A percentile compares a stretch with the other conserved stretches of the same genome.
phyloP scores from a whole-genome alignment of 306 rosid species.

The Begonia loranthoides region DNA sequence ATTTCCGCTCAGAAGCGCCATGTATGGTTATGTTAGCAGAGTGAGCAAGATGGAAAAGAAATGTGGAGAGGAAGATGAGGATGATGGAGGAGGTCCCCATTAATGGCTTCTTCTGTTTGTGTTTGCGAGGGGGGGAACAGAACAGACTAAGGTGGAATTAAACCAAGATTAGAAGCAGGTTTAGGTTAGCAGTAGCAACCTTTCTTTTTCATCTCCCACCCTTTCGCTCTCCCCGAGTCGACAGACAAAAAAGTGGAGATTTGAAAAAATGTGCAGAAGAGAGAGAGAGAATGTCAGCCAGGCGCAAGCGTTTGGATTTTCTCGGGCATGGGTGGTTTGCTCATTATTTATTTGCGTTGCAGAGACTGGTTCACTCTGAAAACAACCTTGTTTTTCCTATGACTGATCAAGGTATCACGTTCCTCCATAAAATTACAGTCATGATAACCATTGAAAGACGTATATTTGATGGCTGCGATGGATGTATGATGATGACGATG shows the following conservation, averaged over 20 bases:
- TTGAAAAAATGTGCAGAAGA: no score
- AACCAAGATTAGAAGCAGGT: conserved; percentile 6
- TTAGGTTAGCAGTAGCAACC: no score
- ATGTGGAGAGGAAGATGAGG: conserved; percentile 19
- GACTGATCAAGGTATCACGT: no score
- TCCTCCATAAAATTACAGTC: conserved; percentile 6
- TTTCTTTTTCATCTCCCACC: no score
- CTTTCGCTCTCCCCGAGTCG: no score
- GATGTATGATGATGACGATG: conserved; percentile 41
- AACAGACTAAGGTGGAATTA: conserved; percentile 5
- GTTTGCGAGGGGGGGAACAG: conserved; percentile 8
- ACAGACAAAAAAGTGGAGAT: no score
- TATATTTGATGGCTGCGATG: neutral
- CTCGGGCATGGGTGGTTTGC: no score
- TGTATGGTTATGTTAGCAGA: conserved; percentile 52
- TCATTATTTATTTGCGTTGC: no score
- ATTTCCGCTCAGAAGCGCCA: conserved; percentile 77
- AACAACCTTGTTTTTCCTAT: neutral
- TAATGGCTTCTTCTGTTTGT: conserved; percentile 10
- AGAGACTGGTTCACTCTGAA: no score
- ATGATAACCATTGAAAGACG: neutral
- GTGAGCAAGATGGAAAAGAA: conserved; percentile 33
- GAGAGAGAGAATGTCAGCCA: no score
- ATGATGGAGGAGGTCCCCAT: conserved; percentile 30
- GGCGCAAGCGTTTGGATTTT: no score